Conservation (phyloP, 371 early-diverging fungal species). For the Mortierella sp. region DNA sequence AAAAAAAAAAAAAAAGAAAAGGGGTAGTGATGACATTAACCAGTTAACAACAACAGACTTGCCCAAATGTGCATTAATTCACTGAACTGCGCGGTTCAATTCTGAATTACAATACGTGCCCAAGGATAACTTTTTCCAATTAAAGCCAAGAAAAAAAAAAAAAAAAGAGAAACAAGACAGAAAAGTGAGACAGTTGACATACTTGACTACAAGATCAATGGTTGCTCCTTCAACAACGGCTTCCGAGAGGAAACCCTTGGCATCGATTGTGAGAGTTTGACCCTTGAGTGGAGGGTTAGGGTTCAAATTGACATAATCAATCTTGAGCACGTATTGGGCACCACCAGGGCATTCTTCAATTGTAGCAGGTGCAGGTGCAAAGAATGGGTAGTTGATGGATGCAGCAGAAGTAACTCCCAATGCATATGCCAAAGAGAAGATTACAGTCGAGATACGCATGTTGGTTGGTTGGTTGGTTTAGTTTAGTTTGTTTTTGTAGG, state of each 20-base stretch:
- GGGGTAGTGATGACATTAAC: too few relatives aligned
- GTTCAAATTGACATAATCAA: conserved; percentile 58
- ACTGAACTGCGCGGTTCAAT: too few relatives aligned
- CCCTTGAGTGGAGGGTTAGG: conserved; percentile 75
- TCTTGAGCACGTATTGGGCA: conserved; percentile 37
- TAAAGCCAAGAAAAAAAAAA: neutral
- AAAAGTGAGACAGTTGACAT: conserved; percentile 28
- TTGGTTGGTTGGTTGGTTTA: neutral
- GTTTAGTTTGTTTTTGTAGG: neutral
- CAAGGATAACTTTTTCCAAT: neutral
- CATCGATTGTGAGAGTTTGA: conserved; percentile 62
- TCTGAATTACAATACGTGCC: neutral
- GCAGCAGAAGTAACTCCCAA: conserved; percentile 23
- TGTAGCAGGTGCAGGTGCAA: conserved; percentile 5
- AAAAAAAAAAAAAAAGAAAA: too few relatives aligned
- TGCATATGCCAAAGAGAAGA: conserved; percentile 42
- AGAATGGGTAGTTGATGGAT: conserved; percentile 20
- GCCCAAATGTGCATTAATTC: too few relatives aligned
- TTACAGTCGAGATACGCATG: conserved; percentile 44
- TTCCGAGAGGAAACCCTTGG: conserved; percentile 63
- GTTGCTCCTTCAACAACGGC: conserved; percentile 65
- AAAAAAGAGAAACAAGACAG: neutral
- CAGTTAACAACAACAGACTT: too few relatives aligned
- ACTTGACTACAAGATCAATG: conserved; percentile 64
- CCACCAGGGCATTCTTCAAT: conserved; percentile 48